Conservation (phyloP, 805 yeast species). For the Lipomyces japonicus region DNA sequence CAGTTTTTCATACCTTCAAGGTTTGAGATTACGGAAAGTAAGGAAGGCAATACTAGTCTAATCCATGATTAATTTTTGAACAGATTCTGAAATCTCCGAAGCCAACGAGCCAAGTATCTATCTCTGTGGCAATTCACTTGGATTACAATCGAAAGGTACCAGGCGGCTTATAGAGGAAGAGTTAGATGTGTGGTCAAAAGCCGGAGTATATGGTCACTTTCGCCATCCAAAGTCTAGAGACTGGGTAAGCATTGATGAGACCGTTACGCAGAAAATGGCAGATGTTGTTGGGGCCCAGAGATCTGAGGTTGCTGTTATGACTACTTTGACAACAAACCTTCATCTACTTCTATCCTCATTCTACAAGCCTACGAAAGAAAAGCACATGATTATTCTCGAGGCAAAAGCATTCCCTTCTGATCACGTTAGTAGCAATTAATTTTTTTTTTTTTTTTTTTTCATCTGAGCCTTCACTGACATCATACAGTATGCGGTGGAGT, state of each 20-base stretch:
- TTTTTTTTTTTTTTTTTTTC: not conserved
- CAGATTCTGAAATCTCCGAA: constrained; percentile 11
- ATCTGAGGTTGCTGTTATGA: constrained; percentile 84
- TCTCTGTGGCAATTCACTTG: constrained; percentile 91
- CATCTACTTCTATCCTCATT: constrained; percentile 71
- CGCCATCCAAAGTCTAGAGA: constrained; percentile 50
- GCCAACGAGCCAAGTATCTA: constrained; percentile 41
- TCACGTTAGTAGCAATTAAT: constrained; percentile 38
- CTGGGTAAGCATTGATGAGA: constrained; percentile 85
- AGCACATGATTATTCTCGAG: constrained; percentile 75
- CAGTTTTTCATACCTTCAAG: constrained; percentile 26
- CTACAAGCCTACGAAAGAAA: constrained; percentile 55
- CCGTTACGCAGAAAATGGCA: constrained; percentile 64
- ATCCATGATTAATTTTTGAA: not conserved
- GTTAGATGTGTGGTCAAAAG: constrained; percentile 71
- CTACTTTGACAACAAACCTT: constrained; percentile 75
- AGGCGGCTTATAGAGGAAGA: constrained; percentile 58
- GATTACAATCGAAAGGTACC: constrained; percentile 74
- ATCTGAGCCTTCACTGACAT: not conserved
- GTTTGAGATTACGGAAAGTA: constrained; percentile 23
- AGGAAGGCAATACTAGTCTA: not conserved
- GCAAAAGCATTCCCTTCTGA: constrained; percentile 90
- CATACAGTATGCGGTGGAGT: constrained; percentile 62
- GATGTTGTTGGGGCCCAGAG: constrained; percentile 70
- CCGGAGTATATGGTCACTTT: constrained; percentile 86